Evolutionary conservation across 345 rosid species (phyloP).

Genomic region (Acer negundo): DNA sequence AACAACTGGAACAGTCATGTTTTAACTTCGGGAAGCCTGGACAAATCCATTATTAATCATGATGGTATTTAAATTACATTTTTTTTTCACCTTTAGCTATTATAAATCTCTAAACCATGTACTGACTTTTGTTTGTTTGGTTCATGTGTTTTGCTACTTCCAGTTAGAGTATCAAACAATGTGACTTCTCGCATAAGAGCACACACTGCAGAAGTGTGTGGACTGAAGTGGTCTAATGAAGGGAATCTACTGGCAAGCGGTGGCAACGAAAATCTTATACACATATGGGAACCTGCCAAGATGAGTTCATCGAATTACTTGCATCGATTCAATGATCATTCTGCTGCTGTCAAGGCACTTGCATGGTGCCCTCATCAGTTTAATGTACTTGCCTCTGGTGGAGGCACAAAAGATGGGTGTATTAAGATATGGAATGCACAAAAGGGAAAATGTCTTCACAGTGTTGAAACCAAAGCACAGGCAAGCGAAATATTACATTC

Average conservation of each 20-base stretch:
- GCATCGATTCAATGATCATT: constrained; percentile 37
- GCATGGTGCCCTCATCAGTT: constrained; percentile 59
- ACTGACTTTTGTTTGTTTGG: not conserved
- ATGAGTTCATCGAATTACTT: constrained; percentile 48
- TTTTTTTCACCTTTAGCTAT: too few species aligned
- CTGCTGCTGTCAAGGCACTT: constrained; percentile 60
- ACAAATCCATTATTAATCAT: constrained; percentile 46
- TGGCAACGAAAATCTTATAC: constrained; percentile 49
- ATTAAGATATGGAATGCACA: constrained; percentile 48
- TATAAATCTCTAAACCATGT: not conserved
- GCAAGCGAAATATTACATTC: constrained; percentile 23
- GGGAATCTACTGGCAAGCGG: constrained; percentile 60
- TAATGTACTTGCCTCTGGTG: constrained; percentile 59
- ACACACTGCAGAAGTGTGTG: constrained; percentile 52
- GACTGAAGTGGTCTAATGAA: constrained; percentile 50
- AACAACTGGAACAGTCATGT: constrained; percentile 42
- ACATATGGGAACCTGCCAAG: constrained; percentile 53
- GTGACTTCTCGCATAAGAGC: constrained; percentile 29
- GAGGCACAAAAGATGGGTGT: constrained; percentile 51
- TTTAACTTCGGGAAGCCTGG: constrained; percentile 53
- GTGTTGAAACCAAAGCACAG: constrained; percentile 46
- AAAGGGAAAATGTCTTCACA: constrained; percentile 37
- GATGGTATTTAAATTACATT: constrained; percentile 34
- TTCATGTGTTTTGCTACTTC: not conserved
- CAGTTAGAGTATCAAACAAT: constrained; percentile 42